Base-by-base conservation (phyloP, 2,329 filamentous ascomycete genomes). In the Stemphylium vesicarium region DNA sequence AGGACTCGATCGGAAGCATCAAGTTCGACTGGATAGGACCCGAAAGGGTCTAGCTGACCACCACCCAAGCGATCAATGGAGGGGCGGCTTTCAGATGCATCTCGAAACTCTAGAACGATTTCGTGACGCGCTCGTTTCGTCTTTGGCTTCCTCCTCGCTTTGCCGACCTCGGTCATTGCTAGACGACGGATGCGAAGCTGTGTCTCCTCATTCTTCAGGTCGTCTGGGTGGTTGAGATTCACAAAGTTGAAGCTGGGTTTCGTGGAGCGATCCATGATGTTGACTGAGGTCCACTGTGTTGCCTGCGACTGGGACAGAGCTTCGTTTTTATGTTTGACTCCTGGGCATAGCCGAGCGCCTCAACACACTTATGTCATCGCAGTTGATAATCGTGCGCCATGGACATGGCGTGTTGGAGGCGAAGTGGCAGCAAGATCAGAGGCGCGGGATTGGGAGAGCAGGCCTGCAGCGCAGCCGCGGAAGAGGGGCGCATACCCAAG, bases 81-180 rank as follows among this genome's bases (percentile, higher is more conserved):
- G 16, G 57, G 22, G 36, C 51, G 37, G 24, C 43, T 56, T 16
- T 58, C 52, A 16, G 42, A 18, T 5, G 57, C 51, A 7, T 59
- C 50, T 12, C 60, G 62, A 35, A 72, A 60, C 31, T 73, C 62
- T 0, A 72, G 62, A 10, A 71, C 39, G n/a, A 71, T 59, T 41
- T 73, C 62, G 32, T 66, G 69, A 22, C 64, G 63, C 18, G 50
- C 63, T 10, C 62, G 63, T 37, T 61, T 66, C 2, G 65, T 68
- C 41, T 65, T 73, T 15, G 68, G 64, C 46, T 67, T 72, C 31
- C 65, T 56, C 18, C 66, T 56, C 20, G 63, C 59, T 44, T 60
- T 65, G n/a, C 68, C 68, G 16, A 73, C 64, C 54, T 73, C 68
- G 11, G 61, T 68, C 70, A 73, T 73, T 2, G 70, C 70, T n/a